Percentiles rank a stretch among this genome's conserved stretches.
Conservation (phyloP, 2,329 filamentous ascomycete species). For the Colletotrichum abscissum region DNA sequence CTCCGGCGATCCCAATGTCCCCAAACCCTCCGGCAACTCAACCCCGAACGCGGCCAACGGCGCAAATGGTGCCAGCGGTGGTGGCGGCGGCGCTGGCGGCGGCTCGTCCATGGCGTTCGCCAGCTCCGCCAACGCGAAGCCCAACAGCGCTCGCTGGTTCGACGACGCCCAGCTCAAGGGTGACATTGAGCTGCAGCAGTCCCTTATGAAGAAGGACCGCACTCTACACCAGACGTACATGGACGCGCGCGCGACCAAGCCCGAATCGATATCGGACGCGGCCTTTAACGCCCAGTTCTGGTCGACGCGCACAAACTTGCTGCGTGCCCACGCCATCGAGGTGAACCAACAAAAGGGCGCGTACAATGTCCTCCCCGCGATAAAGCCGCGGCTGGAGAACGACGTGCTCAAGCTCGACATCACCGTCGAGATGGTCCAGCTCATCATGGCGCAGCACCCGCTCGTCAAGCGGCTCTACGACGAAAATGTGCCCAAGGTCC, state of each 20-base stretch:
- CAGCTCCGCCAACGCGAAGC: conserved; percentile 70
- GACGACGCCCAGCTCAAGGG: conserved; percentile 82
- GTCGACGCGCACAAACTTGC: conserved; percentile 85
- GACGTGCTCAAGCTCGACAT: conserved; percentile 84
- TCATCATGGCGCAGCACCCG: conserved; percentile 94
- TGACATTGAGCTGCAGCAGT: conserved; percentile 87
- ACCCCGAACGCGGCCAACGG: conserved; percentile 42
- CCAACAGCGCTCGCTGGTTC: conserved; percentile 74
- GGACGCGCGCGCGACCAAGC: conserved; percentile 85
- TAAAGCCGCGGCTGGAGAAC: conserved; percentile 83
- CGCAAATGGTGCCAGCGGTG: conserved; percentile 15
- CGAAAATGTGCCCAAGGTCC: conserved; percentile 86
- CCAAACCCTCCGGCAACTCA: conserved; percentile 56
- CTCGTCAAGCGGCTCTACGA: conserved; percentile 92
- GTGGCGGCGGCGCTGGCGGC: conserved; percentile 40
- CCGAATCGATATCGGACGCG: conserved; percentile 81
- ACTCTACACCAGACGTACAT: conserved; percentile 85
- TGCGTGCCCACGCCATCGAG: conserved; percentile 92
- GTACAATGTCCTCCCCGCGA: conserved; percentile 92
- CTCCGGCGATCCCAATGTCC: conserved; percentile 60
- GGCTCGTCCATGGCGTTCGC: conserved; percentile 79
- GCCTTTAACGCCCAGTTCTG: conserved; percentile 95
- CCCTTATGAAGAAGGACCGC: conserved; percentile 84
- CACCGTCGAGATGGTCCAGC: conserved; percentile 89
- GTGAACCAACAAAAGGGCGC: conserved; percentile 85